These are phyloP conservation scores for Syzygium syzygioides DNA, from an alignment of 441 rosid genomes.

Conservation along the genomic window DNA sequence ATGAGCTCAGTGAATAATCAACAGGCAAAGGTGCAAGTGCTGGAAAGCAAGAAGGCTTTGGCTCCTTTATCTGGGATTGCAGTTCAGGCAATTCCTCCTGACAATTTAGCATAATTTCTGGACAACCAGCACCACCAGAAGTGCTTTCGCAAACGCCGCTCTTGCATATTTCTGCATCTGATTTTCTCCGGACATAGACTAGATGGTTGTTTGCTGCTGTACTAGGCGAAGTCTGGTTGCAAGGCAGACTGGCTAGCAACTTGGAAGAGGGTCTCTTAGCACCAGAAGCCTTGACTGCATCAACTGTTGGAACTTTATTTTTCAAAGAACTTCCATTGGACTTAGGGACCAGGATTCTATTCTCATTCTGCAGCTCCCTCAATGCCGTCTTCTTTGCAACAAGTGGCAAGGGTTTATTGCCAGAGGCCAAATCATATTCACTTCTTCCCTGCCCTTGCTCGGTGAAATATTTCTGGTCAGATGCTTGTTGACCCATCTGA, in stretches of 20 bases:
- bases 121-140: slow-evolving; percentile 15
- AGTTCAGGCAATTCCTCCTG: slow-evolving; percentile 21
- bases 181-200: slow-evolving; percentile 84
- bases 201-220: slow-evolving; percentile 48
- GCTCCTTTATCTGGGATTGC: slow-evolving; percentile 26
- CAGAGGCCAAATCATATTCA: slow-evolving; percentile 26
- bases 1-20: slow-evolving; percentile 30
- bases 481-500: slow-evolving; percentile 52
- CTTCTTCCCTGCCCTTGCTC: slow-evolving; percentile 29
- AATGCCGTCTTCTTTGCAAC: slow-evolving; percentile 49
- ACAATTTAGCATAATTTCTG: slow-evolving; percentile 9
- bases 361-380: slow-evolving; percentile 60
- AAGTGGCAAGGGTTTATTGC: slow-evolving; percentile 30
- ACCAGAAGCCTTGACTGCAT: slow-evolving; percentile 40
- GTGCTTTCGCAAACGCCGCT: slow-evolving; percentile 17
- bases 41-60: slow-evolving; percentile 26
- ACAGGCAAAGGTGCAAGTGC: slow-evolving; percentile 34
- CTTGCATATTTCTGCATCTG: slow-evolving; percentile 53
- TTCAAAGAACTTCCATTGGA: slow-evolving; percentile 26
- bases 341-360: slow-evolving; percentile 29
- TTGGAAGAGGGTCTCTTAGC: slow-evolving; percentile 41
- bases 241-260: slow-evolving; percentile 24
- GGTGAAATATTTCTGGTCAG: slow-evolving; percentile 30
- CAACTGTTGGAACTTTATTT: slow-evolving; percentile 26
- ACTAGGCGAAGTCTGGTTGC: slow-evolving; percentile 27